phyloP scores from a whole-genome alignment of 441 rosid species.

The Euphorbia corollata region DNA sequence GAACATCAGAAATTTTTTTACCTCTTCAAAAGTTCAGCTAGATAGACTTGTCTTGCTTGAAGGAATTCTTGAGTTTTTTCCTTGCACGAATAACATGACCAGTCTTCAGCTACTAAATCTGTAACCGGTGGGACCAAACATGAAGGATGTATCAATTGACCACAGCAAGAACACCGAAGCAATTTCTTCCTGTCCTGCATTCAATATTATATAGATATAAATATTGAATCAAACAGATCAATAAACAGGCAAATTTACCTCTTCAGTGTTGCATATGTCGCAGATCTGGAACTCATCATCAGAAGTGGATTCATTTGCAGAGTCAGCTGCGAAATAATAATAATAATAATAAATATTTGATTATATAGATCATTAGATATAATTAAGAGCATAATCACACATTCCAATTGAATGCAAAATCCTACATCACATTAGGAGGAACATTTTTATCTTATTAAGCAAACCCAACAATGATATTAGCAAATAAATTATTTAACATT shows the following conservation, averaged over 20 bases:
- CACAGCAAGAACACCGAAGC: slow-evolving; percentile 93
- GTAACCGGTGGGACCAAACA: slow-evolving; percentile 81
- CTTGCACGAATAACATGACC: slow-evolving; percentile 94
- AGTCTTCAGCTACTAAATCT: slow-evolving; percentile 62
- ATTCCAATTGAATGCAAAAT: background rate
- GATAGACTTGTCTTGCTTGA: slow-evolving; percentile 58
- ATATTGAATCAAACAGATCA: slow-evolving; percentile 13
- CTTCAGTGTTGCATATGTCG: slow-evolving; percentile 83
- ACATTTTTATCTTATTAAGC: too few species aligned
- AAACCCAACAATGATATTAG: too few species aligned
- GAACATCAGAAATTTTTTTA: slow-evolving; percentile 22
- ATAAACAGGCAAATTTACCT: slow-evolving; percentile 44
- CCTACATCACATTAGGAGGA: too few species aligned
- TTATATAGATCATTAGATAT: background rate
- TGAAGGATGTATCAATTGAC: slow-evolving; percentile 74
- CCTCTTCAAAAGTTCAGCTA: slow-evolving; percentile 73
- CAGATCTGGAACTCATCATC: slow-evolving; percentile 99
- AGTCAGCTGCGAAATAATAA: slow-evolving; percentile 57
- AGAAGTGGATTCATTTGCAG: slow-evolving; percentile 71
- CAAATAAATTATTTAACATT: too few species aligned
- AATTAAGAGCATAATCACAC: background rate
- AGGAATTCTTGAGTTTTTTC: slow-evolving; percentile 92
- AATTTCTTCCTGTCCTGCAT: slow-evolving; percentile 86
- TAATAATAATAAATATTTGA: background rate
- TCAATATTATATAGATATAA: slow-evolving; percentile 24